Base-by-base conservation (phyloP, 108 stramenopile genomes). In the Skeletonema potamos region DNA sequence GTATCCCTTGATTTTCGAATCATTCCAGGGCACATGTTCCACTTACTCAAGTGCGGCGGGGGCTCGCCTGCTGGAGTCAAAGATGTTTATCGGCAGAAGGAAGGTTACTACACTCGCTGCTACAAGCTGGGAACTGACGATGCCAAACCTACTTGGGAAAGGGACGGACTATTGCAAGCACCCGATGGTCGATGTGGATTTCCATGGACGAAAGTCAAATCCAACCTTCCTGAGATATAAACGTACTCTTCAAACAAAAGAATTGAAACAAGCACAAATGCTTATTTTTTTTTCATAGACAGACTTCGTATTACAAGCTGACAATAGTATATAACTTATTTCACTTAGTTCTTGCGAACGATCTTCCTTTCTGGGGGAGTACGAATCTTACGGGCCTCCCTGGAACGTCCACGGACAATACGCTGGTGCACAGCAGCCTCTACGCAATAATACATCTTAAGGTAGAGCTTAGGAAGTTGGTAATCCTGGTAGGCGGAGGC, bases 361-460 rank as follows among this genome's bases (percentile, higher is more conserved):
- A 79, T 72, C 66, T 79, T 79, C 56, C 71, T 72, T 51, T 79
- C 78, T 54, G 99, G 99, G 58, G 98, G 97, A 66, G 95, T 94
- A 48, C 99, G 96, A 82, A 95, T 91, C 63, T 92, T 80, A 71
- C 99, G 96, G 17, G 56, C 87, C 77, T 90, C 89, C 62, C 84
- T 83, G 62, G 95, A 96, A 59, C 99, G 95, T 54, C 96, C 98
- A 82, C 99, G 95, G 46, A 99, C 99, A 77, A 99, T 96, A 77
- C 99, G 97, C 84, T 98, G 97, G 89, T 99, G 99, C 58, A 99
- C 99, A 41, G 99, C 99, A 58, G 98, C 98, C 85, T 98, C 98
- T 24, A 99, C 96, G 80, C 98, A 99, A 92, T 99, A 99, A 81
- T 98, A 99, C 96, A 97, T 97, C 97, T 99, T 99, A 70, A 98